Percentiles rank a stretch among this genome's conserved stretches.
These are phyloP conservation scores for Coemansia brasiliensis DNA, from an alignment of 192 early-diverging fungal genomes.

Conservation along the genomic window DNA sequence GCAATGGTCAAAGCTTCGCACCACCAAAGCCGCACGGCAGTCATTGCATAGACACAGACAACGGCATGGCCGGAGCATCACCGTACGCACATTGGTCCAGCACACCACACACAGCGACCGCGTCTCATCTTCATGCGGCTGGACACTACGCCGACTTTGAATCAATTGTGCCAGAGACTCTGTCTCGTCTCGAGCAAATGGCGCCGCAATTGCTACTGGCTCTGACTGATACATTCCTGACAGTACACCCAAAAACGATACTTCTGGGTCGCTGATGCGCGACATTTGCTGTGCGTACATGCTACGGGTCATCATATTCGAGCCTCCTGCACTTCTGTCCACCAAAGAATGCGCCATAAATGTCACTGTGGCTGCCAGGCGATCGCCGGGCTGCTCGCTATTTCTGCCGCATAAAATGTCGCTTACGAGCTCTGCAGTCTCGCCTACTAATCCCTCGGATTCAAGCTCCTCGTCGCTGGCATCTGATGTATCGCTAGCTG, in stretches of 20 bases:
- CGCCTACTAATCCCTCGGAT: conserved; percentile 20
- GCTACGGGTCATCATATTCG: conserved; percentile 32
- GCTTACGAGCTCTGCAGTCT: conserved; percentile 32
- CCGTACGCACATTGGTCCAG: conserved; percentile 36
- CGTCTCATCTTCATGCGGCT: conserved; percentile 11
- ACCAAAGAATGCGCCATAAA: conserved; percentile 43
- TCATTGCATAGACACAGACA: conserved; percentile 55
- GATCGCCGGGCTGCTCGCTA: conserved; percentile 20
- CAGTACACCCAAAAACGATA: background rate
- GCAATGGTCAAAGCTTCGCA: conserved; percentile 50
- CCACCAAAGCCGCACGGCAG: conserved; percentile 37
- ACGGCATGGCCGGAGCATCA: conserved; percentile 53
- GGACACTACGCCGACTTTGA: conserved; percentile 22
- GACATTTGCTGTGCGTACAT: conserved; percentile 28
- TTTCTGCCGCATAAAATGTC: conserved; percentile 24
- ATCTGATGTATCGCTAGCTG: conserved; percentile 12
- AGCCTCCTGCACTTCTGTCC: background rate
- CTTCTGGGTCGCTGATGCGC: background rate
- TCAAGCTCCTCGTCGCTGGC: conserved; percentile 16
- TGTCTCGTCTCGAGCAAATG: conserved; percentile 27
- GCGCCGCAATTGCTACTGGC: conserved; percentile 17
- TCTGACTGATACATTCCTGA: background rate
- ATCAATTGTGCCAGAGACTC: conserved; percentile 44
- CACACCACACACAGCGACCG: conserved; percentile 44
- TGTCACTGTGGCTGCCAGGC: conserved; percentile 26